Base-by-base conservation (phyloP, 2,329 filamentous ascomycete genomes). In the Massarina eburnea region DNA sequence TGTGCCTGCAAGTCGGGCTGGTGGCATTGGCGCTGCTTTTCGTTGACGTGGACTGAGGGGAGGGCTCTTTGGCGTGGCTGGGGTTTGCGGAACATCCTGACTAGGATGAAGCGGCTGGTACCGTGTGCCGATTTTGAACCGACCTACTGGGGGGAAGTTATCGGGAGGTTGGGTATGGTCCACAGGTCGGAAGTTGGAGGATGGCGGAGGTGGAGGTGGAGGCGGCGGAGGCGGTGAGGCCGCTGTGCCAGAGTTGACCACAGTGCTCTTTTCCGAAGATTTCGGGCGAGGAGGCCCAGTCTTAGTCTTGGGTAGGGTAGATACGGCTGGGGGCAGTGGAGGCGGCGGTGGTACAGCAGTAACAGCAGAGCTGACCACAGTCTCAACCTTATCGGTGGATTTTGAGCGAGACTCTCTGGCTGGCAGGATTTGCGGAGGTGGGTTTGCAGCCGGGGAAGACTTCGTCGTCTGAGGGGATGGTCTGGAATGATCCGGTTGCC, bases 41-140 rank as follows among this genome's bases (percentile, higher is more conserved):
- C n/a, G n/a, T n/a, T n/a, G n/a, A n/a, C 29, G 35, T 17, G 41
- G 38, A 7, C 12, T 7, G n/a, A 17, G 39, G 2, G 49, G 53
- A 9, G 51, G 49, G n/a, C 43, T 46, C 8, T 35, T 33, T 8
- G 50, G 37, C 17, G 32, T 38, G 6, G 33, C 20, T 18, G 37
- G 21, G 18, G 43, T 46, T n/a, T 48, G 46, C 26, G 43, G 36
- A 19, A 52, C 38, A 6, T 59, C 53, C 22, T 64, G 59, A 1
- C 60, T 60, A 17, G 48, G 39, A 39, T 62, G 59, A 33, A 61
- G 46, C 4, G 61, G 61, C 19, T 51, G 47, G 2, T 46, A 48
- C 6, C 61, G 59, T 6, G 41, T 55, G 8, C 61, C 58, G 1
- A 64, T 45, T 15, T 35, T 55, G 49, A 52, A 52, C 33, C 47